phyloP scores from a whole-genome alignment of 169 alveolate genomes.

The Cryptosporidium parvum region DNA sequence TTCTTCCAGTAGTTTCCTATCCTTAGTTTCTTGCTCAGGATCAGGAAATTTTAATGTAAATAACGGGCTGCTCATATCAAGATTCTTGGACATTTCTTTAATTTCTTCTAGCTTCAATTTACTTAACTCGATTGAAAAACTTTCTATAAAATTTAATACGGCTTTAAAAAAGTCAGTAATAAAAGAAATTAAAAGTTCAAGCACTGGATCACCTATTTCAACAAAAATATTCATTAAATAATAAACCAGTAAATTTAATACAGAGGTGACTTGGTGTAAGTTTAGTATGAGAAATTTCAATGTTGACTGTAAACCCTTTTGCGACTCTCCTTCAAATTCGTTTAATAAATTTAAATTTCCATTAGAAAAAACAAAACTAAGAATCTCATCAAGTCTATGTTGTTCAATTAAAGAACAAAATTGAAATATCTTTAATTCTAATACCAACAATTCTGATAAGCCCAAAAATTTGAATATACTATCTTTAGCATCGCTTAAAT shows the following conservation, averaged over 20 bases:
- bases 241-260: too few relatives aligned
- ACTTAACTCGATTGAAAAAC: background rate
- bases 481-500: too few relatives aligned
- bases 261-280: accelerated
- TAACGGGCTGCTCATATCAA: too few relatives aligned
- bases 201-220: background rate
- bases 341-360: background rate
- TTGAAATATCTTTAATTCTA: background rate
- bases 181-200: background rate
- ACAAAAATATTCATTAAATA: background rate
- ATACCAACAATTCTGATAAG: background rate
- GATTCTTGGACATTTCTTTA: too few relatives aligned
- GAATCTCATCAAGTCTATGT: background rate
- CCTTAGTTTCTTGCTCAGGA: background rate
- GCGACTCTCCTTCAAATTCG: background rate
- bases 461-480: background rate
- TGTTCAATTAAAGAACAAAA: background rate
- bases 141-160: too few relatives aligned
- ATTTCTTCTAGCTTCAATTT: too few relatives aligned
- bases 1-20: background rate
- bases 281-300: too few relatives aligned
- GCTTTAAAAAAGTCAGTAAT: too few relatives aligned
- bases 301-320: background rate
- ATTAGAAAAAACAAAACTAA: background rate
- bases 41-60: background rate